Evolutionary conservation across 805 yeast genomes (phyloP), one percentile per base, ranked within the genome.

Genomic region (Lipomyces japonicus): DNA sequence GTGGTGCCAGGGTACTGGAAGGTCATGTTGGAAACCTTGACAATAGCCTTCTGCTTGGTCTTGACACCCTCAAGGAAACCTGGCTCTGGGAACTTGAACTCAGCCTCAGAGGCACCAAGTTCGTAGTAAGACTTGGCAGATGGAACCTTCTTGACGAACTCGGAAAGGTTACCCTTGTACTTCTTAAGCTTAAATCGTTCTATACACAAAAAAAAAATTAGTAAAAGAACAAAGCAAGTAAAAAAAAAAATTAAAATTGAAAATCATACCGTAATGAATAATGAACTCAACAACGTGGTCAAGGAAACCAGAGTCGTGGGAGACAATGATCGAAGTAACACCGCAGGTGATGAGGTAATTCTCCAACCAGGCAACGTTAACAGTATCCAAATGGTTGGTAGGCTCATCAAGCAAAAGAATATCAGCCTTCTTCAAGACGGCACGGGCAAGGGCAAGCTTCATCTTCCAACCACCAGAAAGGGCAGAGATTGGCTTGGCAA

Each of bases 391-490:
- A 81, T 93, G 98, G 86, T 91, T 91, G 71, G 98, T 91, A 78
- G 98, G 98, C 82, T 91, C 98, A 81, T 91, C 98, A 75, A 91
- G 84, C 76, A 91, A 80, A 75, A 91, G 80, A 71, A 91, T 93
- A 76, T 87, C 95, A 70, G 98, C 97, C 77, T 90, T 90, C 82
- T 86, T 87, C 77, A 91, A 83, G 70, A 91, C 97, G 71, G 98
- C 98, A 79, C 97, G 88, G 67, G 98, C 97, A 70, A 91, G 82
- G 72, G 97, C 97, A 75, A 91, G 83, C 79, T 93, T 93, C 98
- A 91, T 91, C 84, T 93, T 93, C 98, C 98, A 91, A 83, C 98
- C 98, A 84, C 98, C 98, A 70, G 98, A 93, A 66, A 93, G 81
- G 61, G 97, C 86, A 70, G 88, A 82, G 73, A 91, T 91, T 70